These are phyloP conservation scores for Eucalyptus marginata DNA, from an alignment of 345 rosid species.

Conservation along the genomic window DNA sequence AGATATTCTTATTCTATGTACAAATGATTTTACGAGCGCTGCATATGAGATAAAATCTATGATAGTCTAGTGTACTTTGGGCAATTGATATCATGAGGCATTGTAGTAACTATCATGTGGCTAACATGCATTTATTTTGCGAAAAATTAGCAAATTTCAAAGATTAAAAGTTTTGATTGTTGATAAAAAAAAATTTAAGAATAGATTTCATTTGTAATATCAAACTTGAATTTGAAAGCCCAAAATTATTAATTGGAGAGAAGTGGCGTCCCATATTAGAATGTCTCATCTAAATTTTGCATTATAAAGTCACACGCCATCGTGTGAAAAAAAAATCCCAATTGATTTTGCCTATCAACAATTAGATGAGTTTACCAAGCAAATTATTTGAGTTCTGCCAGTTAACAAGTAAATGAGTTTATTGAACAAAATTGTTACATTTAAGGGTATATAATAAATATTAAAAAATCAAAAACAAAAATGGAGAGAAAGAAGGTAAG, in stretches of 20 bases:
- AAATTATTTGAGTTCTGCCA: not conserved
- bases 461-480: not conserved
- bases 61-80: too few species aligned
- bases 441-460: not conserved
- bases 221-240: not conserved
- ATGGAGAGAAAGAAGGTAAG: not conserved
- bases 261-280: not conserved
- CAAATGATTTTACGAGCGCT: too few species aligned
- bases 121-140: too few species aligned
- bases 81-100: too few species aligned
- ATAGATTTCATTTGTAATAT: not conserved
- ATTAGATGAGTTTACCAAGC: not conserved
- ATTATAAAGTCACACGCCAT: rapidly evolving
- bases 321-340: not conserved
- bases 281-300: not conserved
- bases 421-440: not conserved
- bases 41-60: too few species aligned
- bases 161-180: not conserved
- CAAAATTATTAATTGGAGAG: rapidly evolving
- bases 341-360: not conserved
- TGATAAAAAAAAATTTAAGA: not conserved
- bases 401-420: not conserved
- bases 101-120: too few species aligned
- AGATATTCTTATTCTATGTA: too few species aligned
- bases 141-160: not conserved